Evolutionary conservation across 768 basidiomycete genomes (phyloP), one percentile per base, ranked within the genome.

Genomic region (Terana coerulea): DNA sequence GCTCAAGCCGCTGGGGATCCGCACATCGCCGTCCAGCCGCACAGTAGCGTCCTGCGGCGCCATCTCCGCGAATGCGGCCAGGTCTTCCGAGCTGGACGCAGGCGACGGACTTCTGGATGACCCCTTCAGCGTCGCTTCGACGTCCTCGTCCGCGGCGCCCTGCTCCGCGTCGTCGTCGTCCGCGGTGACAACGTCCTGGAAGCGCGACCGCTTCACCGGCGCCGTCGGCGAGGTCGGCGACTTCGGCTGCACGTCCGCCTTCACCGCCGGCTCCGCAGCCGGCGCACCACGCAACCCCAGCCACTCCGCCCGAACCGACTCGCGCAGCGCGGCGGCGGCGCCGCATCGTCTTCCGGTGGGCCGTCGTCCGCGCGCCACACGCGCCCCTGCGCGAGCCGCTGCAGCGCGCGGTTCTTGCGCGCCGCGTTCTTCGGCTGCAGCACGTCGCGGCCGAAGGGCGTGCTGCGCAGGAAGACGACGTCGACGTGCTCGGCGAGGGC

Each of bases 1-100:
- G 3, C 33, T 11, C 10, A 52, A 29, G 1, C 28, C 19, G 14
- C 5, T 24, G 11, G 51, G 51, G n/a, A 52, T 39, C 25, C 22
- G 28, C 2, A 52, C 24, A 28, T 52, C 51, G n/a, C 51, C 51
- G 36, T 52, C 51, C 28, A 52, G n/a, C 7, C 51, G 43, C 6
- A 52, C 44, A 12, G 51, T 52, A 1, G 40, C 51, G 21, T 52
- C 51, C 22, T 21, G 21, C 10, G 35, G 43, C 3, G 41, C 44
- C 40, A 46, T 44, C 25, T 47, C 44, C 9, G 35, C 28, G 24
- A 52, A 47, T 5, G 39, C 24, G 21, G 49, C 29, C 30, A 46
- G 45, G 7, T 46, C 45, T 30, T 46, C 45, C 29, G 24, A 11
- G 29, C 45, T 46, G 3, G 45, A 30, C 29, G 19, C 45, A 9